phyloP scores from a whole-genome alignment of 2,329 filamentous ascomycete species.

The Harringtonia lauricola region DNA sequence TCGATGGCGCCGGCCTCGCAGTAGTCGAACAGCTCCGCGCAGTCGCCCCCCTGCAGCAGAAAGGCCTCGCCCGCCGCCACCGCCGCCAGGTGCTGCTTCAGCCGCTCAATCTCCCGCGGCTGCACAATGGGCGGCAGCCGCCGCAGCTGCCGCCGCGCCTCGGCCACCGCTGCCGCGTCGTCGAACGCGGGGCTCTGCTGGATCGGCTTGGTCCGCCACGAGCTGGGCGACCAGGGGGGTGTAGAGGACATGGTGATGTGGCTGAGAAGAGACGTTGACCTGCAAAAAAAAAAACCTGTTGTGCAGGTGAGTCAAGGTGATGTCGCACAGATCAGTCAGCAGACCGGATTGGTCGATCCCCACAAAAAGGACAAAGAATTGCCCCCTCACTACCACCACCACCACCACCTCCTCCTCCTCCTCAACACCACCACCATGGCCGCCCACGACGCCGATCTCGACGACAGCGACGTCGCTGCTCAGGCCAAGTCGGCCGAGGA shows the following conservation, averaged over 20 bases:
- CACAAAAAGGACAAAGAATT: neutral
- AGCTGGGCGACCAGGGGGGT: slow-evolving; percentile 45
- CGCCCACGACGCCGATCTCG: slow-evolving; percentile 39
- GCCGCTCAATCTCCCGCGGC: slow-evolving; percentile 65
- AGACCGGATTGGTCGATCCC: neutral
- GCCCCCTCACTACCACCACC: neutral
- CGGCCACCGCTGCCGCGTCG: slow-evolving; percentile 46
- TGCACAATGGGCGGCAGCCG: slow-evolving; percentile 70
- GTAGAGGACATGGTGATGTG: neutral
- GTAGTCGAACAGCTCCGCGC: slow-evolving; percentile 95
- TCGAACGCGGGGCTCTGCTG: slow-evolving; percentile 65
- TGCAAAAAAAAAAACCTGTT: neutral
- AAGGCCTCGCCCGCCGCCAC: slow-evolving; percentile 88
- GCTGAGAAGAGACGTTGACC: neutral
- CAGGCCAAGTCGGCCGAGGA: slow-evolving; percentile 60
- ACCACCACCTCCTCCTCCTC: neutral
- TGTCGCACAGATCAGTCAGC: neutral
- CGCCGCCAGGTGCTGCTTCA: slow-evolving; percentile 70
- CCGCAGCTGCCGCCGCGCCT: slow-evolving; percentile 52
- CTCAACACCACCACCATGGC: neutral
- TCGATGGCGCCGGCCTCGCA: slow-evolving; percentile 84
- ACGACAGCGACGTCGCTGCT: slow-evolving; percentile 39
- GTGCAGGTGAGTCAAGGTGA: too few relatives aligned
- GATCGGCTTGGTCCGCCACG: slow-evolving; percentile 70
- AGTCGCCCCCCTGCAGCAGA: slow-evolving; percentile 91